phyloP scores from a whole-genome alignment of 192 early-diverging fungal genomes.

The Lunasporangiospora selenospora region DNA sequence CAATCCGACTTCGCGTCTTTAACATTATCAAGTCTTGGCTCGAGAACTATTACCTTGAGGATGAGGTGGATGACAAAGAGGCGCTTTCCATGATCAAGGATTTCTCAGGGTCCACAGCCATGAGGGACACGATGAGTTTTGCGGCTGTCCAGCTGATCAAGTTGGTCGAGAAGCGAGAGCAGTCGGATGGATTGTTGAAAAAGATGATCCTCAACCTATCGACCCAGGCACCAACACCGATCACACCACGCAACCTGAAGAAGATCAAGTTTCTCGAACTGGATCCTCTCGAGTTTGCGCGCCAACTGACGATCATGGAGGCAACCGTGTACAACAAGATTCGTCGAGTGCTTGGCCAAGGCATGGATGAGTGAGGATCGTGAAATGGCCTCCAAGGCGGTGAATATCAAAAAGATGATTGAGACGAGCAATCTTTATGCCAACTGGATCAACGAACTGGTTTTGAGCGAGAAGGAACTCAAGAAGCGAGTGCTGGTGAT shows the following conservation, averaged over 20 bases:
- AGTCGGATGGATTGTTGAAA: slow-evolving; percentile 63
- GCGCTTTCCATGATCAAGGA: slow-evolving; percentile 74
- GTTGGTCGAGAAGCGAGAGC: slow-evolving; percentile 77
- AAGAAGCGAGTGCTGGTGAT: slow-evolving; percentile 80
- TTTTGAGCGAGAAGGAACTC: slow-evolving; percentile 83
- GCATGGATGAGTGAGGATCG: slow-evolving; percentile 76
- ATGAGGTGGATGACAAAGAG: slow-evolving; percentile 64
- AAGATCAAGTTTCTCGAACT: slow-evolving; percentile 87
- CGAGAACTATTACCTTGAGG: slow-evolving; percentile 89
- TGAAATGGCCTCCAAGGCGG: slow-evolving; percentile 69
- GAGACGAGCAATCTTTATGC: slow-evolving; percentile 72
- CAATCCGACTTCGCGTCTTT: slow-evolving; percentile 92
- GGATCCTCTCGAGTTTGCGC: slow-evolving; percentile 91
- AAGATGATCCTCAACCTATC: slow-evolving; percentile 70
- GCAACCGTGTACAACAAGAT: slow-evolving; percentile 83
- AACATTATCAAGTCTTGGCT: slow-evolving; percentile 96
- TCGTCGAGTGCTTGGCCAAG: slow-evolving; percentile 87
- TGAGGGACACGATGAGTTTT: slow-evolving; percentile 75
- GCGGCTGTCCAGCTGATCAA: slow-evolving; percentile 78
- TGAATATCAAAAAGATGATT: slow-evolving; percentile 91
- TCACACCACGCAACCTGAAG: slow-evolving; percentile 81
- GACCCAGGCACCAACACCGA: slow-evolving; percentile 74
- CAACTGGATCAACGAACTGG: slow-evolving; percentile 85
- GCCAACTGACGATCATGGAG: slow-evolving; percentile 96
- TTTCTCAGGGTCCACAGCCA: slow-evolving; percentile 73